Percentiles rank a stretch among this genome's conserved stretches.
These are phyloP conservation scores for Pichia rugopelliculosa DNA, from an alignment of 805 yeast species.

Conservation along the genomic window DNA sequence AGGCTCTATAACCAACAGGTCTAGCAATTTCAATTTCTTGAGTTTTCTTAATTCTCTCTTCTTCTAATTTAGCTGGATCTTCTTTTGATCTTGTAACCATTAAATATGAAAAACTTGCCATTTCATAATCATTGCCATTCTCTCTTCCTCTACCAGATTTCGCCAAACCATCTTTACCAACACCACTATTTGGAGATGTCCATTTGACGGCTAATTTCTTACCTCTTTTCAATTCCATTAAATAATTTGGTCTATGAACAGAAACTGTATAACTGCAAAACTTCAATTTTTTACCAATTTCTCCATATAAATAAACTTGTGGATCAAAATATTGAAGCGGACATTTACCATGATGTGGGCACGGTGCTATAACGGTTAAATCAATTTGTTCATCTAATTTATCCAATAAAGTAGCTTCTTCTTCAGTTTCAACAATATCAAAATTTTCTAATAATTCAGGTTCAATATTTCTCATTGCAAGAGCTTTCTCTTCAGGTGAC, in stretches of 20 bases:
- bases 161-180: conserved; percentile 41
- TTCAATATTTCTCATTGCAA: conserved; percentile 18
- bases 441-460: conserved; percentile 22
- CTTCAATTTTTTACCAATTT: conserved; percentile 50
- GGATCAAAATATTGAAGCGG: conserved; percentile 81
- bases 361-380: conserved; percentile 75
- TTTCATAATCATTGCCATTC: conserved; percentile 60
- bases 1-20: conserved; percentile 23
- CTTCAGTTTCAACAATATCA: conserved; percentile 16
- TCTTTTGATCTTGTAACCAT: conserved; percentile 54
- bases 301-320: conserved; percentile 45
- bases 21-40: conserved; percentile 14
- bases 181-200: conserved; percentile 50
- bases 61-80: conserved; percentile 24
- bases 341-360: conserved; percentile 79
- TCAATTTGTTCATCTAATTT: conserved; percentile 31
- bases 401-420: conserved; percentile 5
- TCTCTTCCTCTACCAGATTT: conserved; percentile 74
- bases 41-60: conserved; percentile 10
- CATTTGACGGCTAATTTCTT: conserved; percentile 64
- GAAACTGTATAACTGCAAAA: conserved; percentile 73
- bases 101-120: conserved; percentile 66
- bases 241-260: conserved; percentile 69
- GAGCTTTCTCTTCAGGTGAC: conserved; percentile 12
- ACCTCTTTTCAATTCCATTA: conserved; percentile 84